Base-by-base conservation (phyloP, 1,284 basidiomycete species). In the Apiotrichum akiyoshidainum region DNA sequence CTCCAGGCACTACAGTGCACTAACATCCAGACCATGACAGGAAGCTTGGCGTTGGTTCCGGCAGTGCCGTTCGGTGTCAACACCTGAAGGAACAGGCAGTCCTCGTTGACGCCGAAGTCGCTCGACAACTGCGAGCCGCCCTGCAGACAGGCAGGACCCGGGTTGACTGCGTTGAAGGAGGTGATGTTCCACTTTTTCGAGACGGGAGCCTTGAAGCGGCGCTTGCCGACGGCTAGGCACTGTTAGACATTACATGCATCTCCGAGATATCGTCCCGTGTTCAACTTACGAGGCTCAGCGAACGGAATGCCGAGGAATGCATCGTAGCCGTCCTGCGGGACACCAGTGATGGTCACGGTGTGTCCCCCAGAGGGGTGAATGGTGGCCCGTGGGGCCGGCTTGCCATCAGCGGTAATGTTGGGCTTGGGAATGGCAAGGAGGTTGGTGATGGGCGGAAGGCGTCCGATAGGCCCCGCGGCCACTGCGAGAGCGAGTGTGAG, bases 11-110 rank as follows among this genome's bases (percentile, higher is more conserved):
- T 37, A 7, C 13, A 35, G 37, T 11, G 37, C 37, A 37, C 37
- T 37, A 11, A 44, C 42, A 72, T 64, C 71, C 72, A 75, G 13
- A 74, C 67, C 66, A 79, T 63, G 39, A 80, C 78, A 2, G 79
- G 78, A 17, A 78, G 51, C 37, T 37, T 37, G 2, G 11, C 14
- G 17, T 37, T 4, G 11, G 12, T 16, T 4, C 41, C 48, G 14
- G 37, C 37, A 11, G 14, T 16, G 12, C 65, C 68, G n/a, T 54
- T 26, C 1, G 73, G 71, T 19, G 65, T 61, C 52, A 67, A 76
- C 31, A 80, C 68, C 58, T 80, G 79, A 40, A 80, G 64, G 46
- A 68, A 72, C 45, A 79, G 64, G 64, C 80, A 80, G 60, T 80
- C 77, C 57, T 80, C 79, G 21, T 66, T 70, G 14, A 68, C 52